Percentiles rank a stretch among this genome's conserved stretches.
These are phyloP conservation scores for Strobilomyces confusus DNA, from an alignment of 768 basidiomycete species.

Conservation along the genomic window DNA sequence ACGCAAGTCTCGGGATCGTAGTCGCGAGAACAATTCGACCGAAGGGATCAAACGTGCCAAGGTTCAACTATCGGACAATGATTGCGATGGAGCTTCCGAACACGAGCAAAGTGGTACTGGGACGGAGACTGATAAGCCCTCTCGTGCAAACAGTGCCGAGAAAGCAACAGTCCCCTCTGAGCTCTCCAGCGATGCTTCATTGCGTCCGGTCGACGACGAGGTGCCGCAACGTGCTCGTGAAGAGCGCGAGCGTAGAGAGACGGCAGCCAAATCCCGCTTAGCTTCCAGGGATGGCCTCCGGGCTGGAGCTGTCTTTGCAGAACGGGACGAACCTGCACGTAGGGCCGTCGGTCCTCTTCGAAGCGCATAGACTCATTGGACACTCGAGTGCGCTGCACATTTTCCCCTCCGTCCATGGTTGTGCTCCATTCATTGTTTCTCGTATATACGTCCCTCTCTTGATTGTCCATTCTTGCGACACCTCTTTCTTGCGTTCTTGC, in stretches of 20 bases:
- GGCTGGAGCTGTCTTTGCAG: conserved; percentile 25
- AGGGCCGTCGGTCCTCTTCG: conserved; percentile 30
- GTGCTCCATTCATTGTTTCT: conserved; percentile 8
- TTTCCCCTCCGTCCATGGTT: not conserved
- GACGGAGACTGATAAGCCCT: not conserved
- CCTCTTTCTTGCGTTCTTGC: conserved; percentile 6
- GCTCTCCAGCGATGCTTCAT: not conserved
- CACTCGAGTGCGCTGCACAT: not conserved
- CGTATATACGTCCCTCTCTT: not conserved
- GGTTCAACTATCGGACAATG: conserved; percentile 4
- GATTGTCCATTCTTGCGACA: conserved; percentile 11
- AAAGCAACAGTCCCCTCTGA: conserved; percentile 6
- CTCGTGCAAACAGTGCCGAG: conserved; percentile 3
- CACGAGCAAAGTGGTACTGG: conserved; percentile 10
- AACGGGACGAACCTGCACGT: conserved; percentile 29
- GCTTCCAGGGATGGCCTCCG: conserved; percentile 27
- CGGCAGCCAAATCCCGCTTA: conserved; percentile 18
- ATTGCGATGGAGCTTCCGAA: conserved; percentile 9
- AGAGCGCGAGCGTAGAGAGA: conserved; percentile 26
- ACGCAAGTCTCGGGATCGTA: conserved; percentile 25
- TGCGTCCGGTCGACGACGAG: not conserved
- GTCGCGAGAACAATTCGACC: conserved; percentile 11
- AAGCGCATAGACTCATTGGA: conserved; percentile 9
- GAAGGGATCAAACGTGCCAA: conserved; percentile 17
- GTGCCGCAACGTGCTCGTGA: conserved; percentile 18